Conservation (phyloP, 1,284 basidiomycete species). For the Ganoderma sinense region DNA sequence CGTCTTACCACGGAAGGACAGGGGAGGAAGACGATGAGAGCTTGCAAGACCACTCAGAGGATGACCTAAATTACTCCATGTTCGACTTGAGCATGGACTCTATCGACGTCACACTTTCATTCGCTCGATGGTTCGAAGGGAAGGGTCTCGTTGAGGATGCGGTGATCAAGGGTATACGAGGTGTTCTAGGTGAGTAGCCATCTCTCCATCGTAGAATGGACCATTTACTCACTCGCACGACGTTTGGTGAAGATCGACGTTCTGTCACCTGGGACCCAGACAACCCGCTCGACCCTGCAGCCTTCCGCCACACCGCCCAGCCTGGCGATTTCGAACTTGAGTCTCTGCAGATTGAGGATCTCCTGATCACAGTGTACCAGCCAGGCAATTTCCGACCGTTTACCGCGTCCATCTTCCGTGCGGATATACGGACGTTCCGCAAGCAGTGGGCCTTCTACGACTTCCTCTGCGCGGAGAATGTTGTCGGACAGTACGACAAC, state of each 20-base stretch:
- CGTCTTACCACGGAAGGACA: slow-evolving; percentile 64
- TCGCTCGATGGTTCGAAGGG: slow-evolving; percentile 94
- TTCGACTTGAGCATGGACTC: slow-evolving; percentile 94
- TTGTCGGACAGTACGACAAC: slow-evolving; percentile 98
- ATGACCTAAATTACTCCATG: slow-evolving; percentile 81
- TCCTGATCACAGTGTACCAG: slow-evolving; percentile 95
- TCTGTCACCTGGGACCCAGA: slow-evolving; percentile 89
- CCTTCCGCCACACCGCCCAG: slow-evolving; percentile 78
- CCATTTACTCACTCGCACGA: neutral
- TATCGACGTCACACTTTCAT: slow-evolving; percentile 95
- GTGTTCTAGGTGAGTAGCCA: slow-evolving; percentile 77
- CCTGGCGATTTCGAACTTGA: slow-evolving; percentile 95
- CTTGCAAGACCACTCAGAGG: slow-evolving; percentile 40
- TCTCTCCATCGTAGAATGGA: slow-evolving; percentile 14
- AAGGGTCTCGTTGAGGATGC: slow-evolving; percentile 94
- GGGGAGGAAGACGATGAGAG: slow-evolving; percentile 54
- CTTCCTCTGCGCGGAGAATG: slow-evolving; percentile 89
- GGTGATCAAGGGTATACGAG: slow-evolving; percentile 92
- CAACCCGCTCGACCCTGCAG: slow-evolving; percentile 78
- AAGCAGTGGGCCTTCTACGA: slow-evolving; percentile 98
- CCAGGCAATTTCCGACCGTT: slow-evolving; percentile 93
- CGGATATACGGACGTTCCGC: slow-evolving; percentile 85
- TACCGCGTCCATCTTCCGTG: slow-evolving; percentile 95
- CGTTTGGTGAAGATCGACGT: slow-evolving; percentile 77
- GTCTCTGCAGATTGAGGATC: slow-evolving; percentile 89